Evolutionary conservation across 2,329 filamentous ascomycete genomes (phyloP), one percentile per base, ranked within the genome.

Genomic region (Botryotinia calthae): DNA sequence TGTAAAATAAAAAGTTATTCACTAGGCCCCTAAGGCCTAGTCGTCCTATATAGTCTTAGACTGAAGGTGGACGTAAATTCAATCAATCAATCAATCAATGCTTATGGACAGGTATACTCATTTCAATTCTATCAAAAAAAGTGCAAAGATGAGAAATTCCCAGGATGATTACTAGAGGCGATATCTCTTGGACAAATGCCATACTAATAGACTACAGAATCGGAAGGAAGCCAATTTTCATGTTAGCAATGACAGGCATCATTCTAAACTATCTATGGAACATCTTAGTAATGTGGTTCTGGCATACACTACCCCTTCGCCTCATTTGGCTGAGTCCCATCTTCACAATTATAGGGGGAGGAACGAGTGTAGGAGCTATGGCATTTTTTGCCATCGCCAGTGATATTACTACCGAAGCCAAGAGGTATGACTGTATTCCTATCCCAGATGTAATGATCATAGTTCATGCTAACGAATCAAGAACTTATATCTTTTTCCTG

Each of bases 321-420:
- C 63, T 82, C 4, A 70, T 83, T 31, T 83, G 81, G 79, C 48
- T 82, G 2, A 74, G 78, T 2, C 80, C 82, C 4, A 56, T 81
- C 1, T 78, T 79, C 46, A 66, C 59, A 20, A 63, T 83, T 3
- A 74, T 81, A 31, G 83, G 83, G 2, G 83, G 82, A 16, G 83
- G 82, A 0, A 77, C 79, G 65, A 76, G 79, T 5, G 81, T 82
- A 9, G 64, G 80, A 4, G 48, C 71, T 1, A 81, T 81, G 42
- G 76, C 78, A 8, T 74, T 83, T 31, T 80, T 78, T 46, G 81
- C 82, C 42, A 82, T 83, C 64, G 76, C 79, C 8, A 80, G 79
- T 14, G 83, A 84, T 73, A 76, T 83, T 25, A 79, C 82, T 1
- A 78, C 81, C 0, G 81, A 83, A 42, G 80, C 80, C 5, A 78